Evolutionary conservation across 208 protist genomes (phyloP), one percentile per base, ranked within the genome.

Genomic region (Trypanosoma conorhini): DNA sequence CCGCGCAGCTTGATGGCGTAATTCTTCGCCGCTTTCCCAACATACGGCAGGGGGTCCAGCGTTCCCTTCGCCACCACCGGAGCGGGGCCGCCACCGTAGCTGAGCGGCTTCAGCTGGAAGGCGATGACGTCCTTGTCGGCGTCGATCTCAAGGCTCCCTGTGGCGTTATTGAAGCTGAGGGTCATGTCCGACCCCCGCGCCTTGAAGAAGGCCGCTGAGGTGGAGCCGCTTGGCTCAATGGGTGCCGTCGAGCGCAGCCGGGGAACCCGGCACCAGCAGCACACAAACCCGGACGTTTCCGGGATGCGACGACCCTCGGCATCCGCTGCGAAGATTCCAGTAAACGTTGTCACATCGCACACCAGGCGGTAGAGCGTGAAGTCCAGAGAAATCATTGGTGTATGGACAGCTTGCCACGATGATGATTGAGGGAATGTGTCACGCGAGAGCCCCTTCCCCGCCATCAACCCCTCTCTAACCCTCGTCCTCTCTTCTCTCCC

Each of bases 1-100:
- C 91, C 86, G 13, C 88, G 85, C 58, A 96, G 67, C 69, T 92
- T 94, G 64, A 96, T 89, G n/a, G 88, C 83, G 71, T 96, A 96
- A 71, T 89, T 92, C 64, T 91, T 94, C 48, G 70, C 73, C 9
- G 87, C 81, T 68, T 86, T 86, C 15, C 84, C 87, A 66, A 83
- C 62, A 69, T 85, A 96, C 15, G 83, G 83, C 1, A 57, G 42
- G 3, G 89, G 85, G 58, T 96, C 87, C 0, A 96, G 75, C 5
- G 84, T 87, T 30, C 89, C 87, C 72, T 91, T 89, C 22, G 92
- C 89, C n/a, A 96, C 69, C 13, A 89, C 74, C 19, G 87, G 85
- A 13, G 81, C 52, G 13, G 77, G 62, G 0, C 22, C 83, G 3
- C 65, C 84, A 30, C 61, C 68, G 75, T 82, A 91, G 61, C 78